Percentiles rank a stretch among this genome's conserved stretches.
These are phyloP conservation scores for Zalaria sp. DNA, from an alignment of 2,329 filamentous ascomycete species.

Conservation along the genomic window DNA sequence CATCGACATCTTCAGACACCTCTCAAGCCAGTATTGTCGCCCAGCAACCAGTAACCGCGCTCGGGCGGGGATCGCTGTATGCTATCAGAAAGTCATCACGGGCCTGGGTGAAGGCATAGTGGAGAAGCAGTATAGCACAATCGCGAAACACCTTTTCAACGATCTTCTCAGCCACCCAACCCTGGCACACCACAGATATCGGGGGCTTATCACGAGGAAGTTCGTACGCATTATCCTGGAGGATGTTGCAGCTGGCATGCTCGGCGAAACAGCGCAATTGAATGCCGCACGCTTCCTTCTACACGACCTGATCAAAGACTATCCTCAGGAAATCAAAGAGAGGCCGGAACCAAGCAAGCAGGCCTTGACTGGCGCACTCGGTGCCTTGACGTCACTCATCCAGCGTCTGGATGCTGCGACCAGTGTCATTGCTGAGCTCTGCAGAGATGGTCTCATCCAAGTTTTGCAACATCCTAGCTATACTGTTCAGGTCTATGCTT, in stretches of 20 bases:
- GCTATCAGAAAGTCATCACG: constrained; percentile 70
- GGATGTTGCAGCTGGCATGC: constrained; percentile 65
- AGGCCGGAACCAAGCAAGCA: constrained; percentile 80
- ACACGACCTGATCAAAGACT: constrained; percentile 85
- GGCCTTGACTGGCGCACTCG: constrained; percentile 63
- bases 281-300: constrained; percentile 69
- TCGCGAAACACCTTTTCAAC: constrained; percentile 65
- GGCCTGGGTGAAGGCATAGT: constrained; percentile 70
- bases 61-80: constrained; percentile 71
- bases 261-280: constrained; percentile 81
- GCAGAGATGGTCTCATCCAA: constrained; percentile 76
- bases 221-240: constrained; percentile 76
- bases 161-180: constrained; percentile 66
- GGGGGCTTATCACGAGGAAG: constrained; percentile 68
- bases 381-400: constrained; percentile 67
- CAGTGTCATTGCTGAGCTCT: constrained; percentile 63
- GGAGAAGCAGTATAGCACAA: constrained; percentile 66
- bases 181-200: constrained; percentile 74
- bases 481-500: constrained; percentile 82
- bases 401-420: constrained; percentile 69
- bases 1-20: constrained; percentile 59
- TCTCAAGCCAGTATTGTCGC: constrained; percentile 70
- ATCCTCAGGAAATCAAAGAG: constrained; percentile 78
- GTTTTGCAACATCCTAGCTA: constrained; percentile 91
- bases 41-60: constrained; percentile 65